Percentiles rank a stretch among this genome's conserved stretches.
Evolutionary conservation across 345 rosid genomes (phyloP).

Genomic region (Erysimum cheiranthoides): DNA sequence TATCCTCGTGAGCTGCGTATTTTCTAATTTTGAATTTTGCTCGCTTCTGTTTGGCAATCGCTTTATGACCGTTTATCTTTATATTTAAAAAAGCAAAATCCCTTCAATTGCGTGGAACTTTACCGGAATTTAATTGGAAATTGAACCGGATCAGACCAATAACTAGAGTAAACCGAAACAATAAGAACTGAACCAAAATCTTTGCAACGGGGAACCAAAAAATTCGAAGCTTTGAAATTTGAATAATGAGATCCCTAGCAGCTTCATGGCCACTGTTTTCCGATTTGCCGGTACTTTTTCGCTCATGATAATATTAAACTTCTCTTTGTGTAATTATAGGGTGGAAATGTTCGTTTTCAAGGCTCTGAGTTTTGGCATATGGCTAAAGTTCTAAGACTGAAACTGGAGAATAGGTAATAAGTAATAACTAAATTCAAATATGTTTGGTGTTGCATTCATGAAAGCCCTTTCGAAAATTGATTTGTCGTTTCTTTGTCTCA

Average conservation of each 20-base stretch:
- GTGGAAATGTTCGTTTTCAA: slow-evolving; percentile 66
- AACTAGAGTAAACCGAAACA: slow-evolving; percentile 16
- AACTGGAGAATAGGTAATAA: slow-evolving; percentile 59
- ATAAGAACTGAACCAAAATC: slow-evolving; percentile 27
- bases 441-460: not conserved
- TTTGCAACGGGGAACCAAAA: not conserved
- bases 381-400: slow-evolving; percentile 78
- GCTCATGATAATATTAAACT: slow-evolving; percentile 28
- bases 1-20: slow-evolving; percentile 30
- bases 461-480: not conserved
- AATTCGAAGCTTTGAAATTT: slow-evolving; percentile 19
- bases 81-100: slow-evolving; percentile 14
- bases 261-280: slow-evolving; percentile 49
- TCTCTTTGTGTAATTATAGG: slow-evolving; percentile 52
- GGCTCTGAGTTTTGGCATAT: slow-evolving; percentile 93
- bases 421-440: not conserved
- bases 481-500: not conserved
- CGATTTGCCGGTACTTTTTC: slow-evolving; percentile 45
- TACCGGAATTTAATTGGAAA: slow-evolving; percentile 1
- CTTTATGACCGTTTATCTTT: slow-evolving; percentile 30
- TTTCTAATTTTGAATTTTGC: slow-evolving; percentile 48
- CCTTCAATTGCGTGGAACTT: slow-evolving; percentile 1
- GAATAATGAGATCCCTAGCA: slow-evolving; percentile 50
- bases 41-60: slow-evolving; percentile 10
- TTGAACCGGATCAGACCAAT: slow-evolving; percentile 20